Base-by-base conservation (phyloP, 116 monocot genomes). In the Trichopus zeylanicus region DNA sequence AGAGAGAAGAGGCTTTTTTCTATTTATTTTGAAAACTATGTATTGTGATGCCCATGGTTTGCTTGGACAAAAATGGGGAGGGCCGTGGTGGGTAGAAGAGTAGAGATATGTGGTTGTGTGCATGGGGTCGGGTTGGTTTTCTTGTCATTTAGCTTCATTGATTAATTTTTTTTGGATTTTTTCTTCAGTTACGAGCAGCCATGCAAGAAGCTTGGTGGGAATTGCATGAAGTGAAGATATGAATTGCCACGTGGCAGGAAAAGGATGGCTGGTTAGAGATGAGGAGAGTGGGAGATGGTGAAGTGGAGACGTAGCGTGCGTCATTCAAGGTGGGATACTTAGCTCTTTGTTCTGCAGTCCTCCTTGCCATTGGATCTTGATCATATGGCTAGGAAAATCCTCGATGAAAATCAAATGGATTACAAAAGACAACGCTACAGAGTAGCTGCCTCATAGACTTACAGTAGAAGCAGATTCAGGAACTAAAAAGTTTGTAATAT, bases 211-310 rank as follows among this genome's bases (percentile, higher is more conserved):
- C 81, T 65, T 86, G 81, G 77, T 66, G 51, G 77, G 26, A 39
- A 73, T 69, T 65, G 31, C 56, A 69, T 64, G 9, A n/a, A n/a
- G n/a, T n/a, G n/a, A 46, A 64, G 92, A 92, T 92, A 92, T 84
- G 92, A 73, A 21, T 13, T 67, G 72, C 69, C 87, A 87, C 66
- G 26, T 92, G 92, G 83, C 87, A 67, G 16, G 6, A n/a, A 9
- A 38, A 51, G 65, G 28, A 57, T 87, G 84, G 87, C 42, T 51
- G 69, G 52, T 24, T 83, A 55, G 19, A 56, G 92, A 87, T 92
- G 81, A 87, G 87, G 87, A 32, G 66, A 73, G 16, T 74, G 81
- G 48, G 62, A 29, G 75, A 72, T 46, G 64, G 66, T 19, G 16
- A 46, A 21, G n/a, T n/a, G 57, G 31, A 48, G 47, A 52, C 71